Evolutionary conservation across 495 filamentous ascomycete species (phyloP).

Genomic region (Mytilinidion resinicola): DNA sequence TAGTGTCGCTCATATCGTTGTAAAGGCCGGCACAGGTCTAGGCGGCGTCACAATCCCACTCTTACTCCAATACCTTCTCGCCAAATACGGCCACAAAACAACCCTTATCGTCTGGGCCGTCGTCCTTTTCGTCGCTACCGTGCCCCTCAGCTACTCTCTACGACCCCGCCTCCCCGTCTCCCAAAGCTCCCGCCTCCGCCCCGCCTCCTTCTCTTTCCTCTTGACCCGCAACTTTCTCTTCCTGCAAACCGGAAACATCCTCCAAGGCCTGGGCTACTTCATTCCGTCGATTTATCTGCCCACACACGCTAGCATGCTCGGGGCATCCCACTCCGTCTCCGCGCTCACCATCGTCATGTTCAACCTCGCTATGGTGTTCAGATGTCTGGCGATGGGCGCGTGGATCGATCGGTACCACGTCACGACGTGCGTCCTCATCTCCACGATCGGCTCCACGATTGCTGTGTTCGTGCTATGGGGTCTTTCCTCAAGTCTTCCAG

Average conservation of each 20-base stretch:
- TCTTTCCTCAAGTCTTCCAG: conserved; percentile 44
- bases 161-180: conserved; percentile 30
- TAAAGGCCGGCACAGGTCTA: conserved; percentile 39
- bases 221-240: conserved; percentile 22
- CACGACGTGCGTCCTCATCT: conserved; percentile 52
- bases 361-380: conserved; percentile 31
- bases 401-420: conserved; percentile 55
- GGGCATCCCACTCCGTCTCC: conserved; percentile 18
- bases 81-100: conserved; percentile 48
- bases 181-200: background rate
- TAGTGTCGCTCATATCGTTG: background rate
- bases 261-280: conserved; percentile 28
- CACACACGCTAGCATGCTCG: conserved; percentile 15
- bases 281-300: conserved; percentile 27
- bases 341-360: conserved; percentile 20
- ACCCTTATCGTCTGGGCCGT: conserved; percentile 49
- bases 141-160: conserved; percentile 47
- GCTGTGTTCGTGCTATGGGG: conserved; percentile 65
- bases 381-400: conserved; percentile 51
- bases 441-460: conserved; percentile 48
- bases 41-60: conserved; percentile 39
- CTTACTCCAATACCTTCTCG: conserved; percentile 40
- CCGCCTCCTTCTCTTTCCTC: conserved; percentile 28
- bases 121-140: conserved; percentile 35
- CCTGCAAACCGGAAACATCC: conserved; percentile 23